phyloP scores from a whole-genome alignment of 306 rosid genomes.

The Vigna nakashimae region DNA sequence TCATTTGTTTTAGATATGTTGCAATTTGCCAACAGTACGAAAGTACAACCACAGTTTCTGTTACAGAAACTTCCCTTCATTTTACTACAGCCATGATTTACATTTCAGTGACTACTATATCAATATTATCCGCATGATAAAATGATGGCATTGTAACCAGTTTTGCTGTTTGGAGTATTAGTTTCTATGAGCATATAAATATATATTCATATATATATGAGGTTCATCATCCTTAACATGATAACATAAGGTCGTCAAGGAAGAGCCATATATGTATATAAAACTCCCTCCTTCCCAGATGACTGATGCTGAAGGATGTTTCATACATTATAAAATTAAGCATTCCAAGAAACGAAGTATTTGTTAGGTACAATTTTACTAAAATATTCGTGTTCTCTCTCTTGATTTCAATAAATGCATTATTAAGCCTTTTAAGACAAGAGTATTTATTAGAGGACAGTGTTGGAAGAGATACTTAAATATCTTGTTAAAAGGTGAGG shows the following conservation, averaged over 20 bases:
- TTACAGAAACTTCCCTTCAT: not conserved
- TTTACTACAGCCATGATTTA: not conserved
- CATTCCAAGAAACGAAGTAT: no score
- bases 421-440: no score
- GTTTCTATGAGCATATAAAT: not conserved
- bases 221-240: constrained; percentile 8
- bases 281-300: no score
- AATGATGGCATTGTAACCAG: not conserved
- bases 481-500: no score
- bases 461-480: no score
- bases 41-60: not conserved
- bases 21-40: not conserved
- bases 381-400: no score
- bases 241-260: not conserved
- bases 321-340: no score
- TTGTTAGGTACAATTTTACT: no score
- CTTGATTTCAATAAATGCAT: no score
- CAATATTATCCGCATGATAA: constrained; percentile 14
- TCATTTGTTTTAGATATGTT: not conserved
- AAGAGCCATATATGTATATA: not conserved
- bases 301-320: no score
- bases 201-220: not conserved
- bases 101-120: not conserved
- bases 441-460: no score
- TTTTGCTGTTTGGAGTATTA: constrained; percentile 2